Percentiles rank a stretch among this genome's conserved stretches.
These are phyloP conservation scores for Penicillium crystallinum DNA, from an alignment of 495 filamentous ascomycete genomes.

Conservation along the genomic window DNA sequence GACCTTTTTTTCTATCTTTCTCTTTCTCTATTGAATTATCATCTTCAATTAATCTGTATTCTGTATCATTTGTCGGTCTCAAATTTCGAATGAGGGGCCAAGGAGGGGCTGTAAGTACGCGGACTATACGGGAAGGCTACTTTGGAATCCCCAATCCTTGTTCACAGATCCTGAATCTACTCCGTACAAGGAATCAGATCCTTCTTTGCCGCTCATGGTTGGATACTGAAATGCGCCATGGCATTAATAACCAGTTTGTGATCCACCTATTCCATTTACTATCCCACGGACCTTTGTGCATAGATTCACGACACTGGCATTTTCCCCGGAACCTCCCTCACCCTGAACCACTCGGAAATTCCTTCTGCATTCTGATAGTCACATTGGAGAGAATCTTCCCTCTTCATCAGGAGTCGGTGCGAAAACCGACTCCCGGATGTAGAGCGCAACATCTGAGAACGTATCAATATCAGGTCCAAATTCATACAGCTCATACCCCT, in stretches of 20 bases:
- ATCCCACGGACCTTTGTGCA: too few species aligned
- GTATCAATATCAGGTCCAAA: constrained; percentile 6
- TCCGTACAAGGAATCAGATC: too few species aligned
- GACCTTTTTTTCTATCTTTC: neutral
- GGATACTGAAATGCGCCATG: too few species aligned
- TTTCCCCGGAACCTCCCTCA: too few species aligned
- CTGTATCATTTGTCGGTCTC: neutral
- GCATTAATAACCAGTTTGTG: too few species aligned
- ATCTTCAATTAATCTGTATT: neutral
- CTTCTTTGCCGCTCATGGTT: too few species aligned
- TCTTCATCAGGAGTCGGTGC: neutral
- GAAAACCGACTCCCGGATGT: constrained; percentile 7
- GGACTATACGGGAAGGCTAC: constrained; percentile 1
- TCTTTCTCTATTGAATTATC: neutral
- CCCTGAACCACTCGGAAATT: too few species aligned
- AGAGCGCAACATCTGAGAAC: constrained; percentile 9
- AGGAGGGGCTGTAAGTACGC: neutral
- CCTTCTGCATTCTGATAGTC: too few species aligned
- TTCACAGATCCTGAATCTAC: neutral
- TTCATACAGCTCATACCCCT: constrained; percentile 12
- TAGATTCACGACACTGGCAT: neutral
- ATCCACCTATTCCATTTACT: too few species aligned
- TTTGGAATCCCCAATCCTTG: neutral
- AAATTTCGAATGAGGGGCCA: neutral
- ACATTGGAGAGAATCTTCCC: neutral